phyloP scores from a whole-genome alignment of 768 basidiomycete genomes.

The Mycena maculata region DNA sequence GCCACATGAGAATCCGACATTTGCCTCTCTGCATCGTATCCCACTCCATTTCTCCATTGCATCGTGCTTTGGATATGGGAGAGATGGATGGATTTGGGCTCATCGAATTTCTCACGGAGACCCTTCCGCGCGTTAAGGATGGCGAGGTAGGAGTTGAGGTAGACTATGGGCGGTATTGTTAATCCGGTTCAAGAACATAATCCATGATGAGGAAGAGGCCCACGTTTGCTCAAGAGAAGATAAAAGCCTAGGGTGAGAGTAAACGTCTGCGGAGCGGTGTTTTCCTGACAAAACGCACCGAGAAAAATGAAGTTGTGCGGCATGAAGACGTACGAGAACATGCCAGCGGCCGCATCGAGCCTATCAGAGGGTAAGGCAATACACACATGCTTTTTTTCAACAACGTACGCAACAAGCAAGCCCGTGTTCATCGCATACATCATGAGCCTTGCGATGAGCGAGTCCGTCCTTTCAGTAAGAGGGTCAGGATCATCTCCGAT shows the following conservation, averaged over 20 bases:
- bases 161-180: slow-evolving; percentile 50
- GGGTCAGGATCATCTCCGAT: slow-evolving; percentile 33
- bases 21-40: slow-evolving; percentile 5
- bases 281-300: slow-evolving; percentile 41
- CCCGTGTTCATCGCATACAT: slow-evolving; percentile 68
- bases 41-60: slow-evolving; percentile 14
- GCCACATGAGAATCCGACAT: background rate
- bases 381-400: slow-evolving; percentile 21
- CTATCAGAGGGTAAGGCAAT: slow-evolving; percentile 40
- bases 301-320: slow-evolving; percentile 66
- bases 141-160: slow-evolving; percentile 68
- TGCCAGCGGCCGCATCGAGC: slow-evolving; percentile 58
- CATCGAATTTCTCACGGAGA: slow-evolving; percentile 50
- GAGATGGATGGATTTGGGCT: slow-evolving; percentile 57
- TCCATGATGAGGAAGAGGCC: slow-evolving; percentile 34
- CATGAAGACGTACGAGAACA: slow-evolving; percentile 62
- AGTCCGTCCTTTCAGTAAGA: slow-evolving; percentile 58
- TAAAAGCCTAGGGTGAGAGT: slow-evolving; percentile 52
- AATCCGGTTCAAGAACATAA: background rate
- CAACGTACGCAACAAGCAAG: slow-evolving; percentile 54
- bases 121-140: slow-evolving; percentile 61
- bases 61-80: slow-evolving; percentile 43
- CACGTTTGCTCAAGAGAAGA: slow-evolving; percentile 64
- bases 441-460: slow-evolving; percentile 60
- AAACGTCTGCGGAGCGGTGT: background rate